Evolutionary conservation across 2,329 filamentous ascomycete genomes (phyloP).

Genomic region (Microascus cirrosus): DNA sequence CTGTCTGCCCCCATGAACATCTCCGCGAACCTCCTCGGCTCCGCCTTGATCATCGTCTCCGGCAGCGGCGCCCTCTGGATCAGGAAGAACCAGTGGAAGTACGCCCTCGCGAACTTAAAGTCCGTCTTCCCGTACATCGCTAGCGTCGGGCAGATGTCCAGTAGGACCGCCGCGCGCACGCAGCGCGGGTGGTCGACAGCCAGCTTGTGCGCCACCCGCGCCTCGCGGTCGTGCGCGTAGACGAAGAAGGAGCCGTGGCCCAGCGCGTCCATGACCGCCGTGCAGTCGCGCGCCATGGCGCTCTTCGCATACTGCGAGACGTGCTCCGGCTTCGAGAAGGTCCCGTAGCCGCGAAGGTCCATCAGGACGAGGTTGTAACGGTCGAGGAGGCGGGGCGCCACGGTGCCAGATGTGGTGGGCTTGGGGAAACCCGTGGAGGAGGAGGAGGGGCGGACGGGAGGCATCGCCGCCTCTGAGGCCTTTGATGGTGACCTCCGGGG

Average conservation of each 20-base stretch:
- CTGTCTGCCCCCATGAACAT: constrained; percentile 28
- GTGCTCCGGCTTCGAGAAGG: constrained; percentile 33
- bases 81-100: constrained; percentile 50
- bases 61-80: constrained; percentile 40
- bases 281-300: constrained; percentile 34
- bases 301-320: constrained; percentile 36
- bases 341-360: constrained; percentile 40
- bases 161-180: constrained; percentile 29
- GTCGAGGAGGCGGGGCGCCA: constrained; percentile 22
- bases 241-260: constrained; percentile 30
- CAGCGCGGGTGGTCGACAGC: constrained; percentile 31
- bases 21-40: constrained; percentile 26
- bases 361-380: constrained; percentile 30
- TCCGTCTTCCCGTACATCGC: constrained; percentile 36
- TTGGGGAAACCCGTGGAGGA: constrained; percentile 42
- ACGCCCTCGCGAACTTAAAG: constrained; percentile 31
- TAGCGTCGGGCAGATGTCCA: constrained; percentile 44
- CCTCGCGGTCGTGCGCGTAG: constrained; percentile 46
- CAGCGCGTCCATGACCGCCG: constrained; percentile 30
- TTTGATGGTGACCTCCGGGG: constrained; percentile 26
- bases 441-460: constrained; percentile 28
- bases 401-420: constrained; percentile 40
- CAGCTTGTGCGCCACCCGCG: constrained; percentile 41
- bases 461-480: constrained; percentile 24
- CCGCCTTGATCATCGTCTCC: constrained; percentile 29